Base-by-base conservation (phyloP, 2,329 filamentous ascomycete genomes). In the Phialocephala sp. region DNA sequence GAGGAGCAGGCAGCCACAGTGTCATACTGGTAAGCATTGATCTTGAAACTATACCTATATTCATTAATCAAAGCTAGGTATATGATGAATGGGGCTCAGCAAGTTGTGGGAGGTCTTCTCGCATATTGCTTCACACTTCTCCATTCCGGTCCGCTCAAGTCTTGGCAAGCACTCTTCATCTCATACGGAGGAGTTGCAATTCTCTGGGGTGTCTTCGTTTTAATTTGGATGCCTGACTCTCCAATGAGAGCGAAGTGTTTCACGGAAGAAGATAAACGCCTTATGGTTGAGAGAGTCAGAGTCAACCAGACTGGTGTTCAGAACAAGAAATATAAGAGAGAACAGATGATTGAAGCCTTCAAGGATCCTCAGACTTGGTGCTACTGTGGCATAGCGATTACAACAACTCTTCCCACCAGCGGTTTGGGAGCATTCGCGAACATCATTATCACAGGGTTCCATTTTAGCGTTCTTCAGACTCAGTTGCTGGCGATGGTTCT, bases 91-190 rank as follows among this genome's bases (percentile, higher is more conserved):
- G 61, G 61, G 15, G 61, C 36, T 5, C 61, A 63, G 27, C 61
- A 87, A 74, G 87, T 89, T 24, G 80, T 89, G 37, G 87, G 87
- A 15, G 87, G 87, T 3, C 71, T 87, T 2, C 77, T 89, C 0
- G 86, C 87, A 1, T 89, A 89, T 69, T 86, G 86, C 8, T 88
- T 89, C 55, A 62, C 69, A 2, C 64, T 70, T 37, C 52, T 85
- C 84, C 1, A 80, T 22, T 43, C 15, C 18, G 74, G 84, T 47
- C 84, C 83, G 6, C 82, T 89, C 50, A 84, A 82, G n/a, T 82
- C 85, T 0, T 90, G 87, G 87, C 88, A 88, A 74, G 86, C 88
- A 36, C 75, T 84, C n/a, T 84, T 84, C 72, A 75, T 84, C 0
- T 73, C 79, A 50, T 82, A 79, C 1, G 82, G 82, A 4, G 73